phyloP scores from a whole-genome alignment of 2,329 filamentous ascomycete species.

The Emmonsiellopsis sp. region DNA sequence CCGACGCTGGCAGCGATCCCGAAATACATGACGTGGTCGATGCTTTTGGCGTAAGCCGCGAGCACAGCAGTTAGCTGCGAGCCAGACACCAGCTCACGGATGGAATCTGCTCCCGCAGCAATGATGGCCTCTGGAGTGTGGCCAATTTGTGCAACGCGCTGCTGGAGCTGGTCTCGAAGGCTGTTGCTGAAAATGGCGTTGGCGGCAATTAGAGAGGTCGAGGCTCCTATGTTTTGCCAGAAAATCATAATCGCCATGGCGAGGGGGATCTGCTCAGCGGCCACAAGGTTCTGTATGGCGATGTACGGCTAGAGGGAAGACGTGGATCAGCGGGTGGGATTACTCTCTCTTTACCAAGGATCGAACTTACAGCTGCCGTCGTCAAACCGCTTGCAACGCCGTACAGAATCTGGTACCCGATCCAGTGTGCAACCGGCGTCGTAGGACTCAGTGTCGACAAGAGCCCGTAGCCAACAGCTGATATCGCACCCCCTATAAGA shows the following conservation, averaged over 20 bases:
- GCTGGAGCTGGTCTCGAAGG: slow-evolving; percentile 13
- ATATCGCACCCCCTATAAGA: slow-evolving; percentile 18
- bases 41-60: slow-evolving; percentile 17
- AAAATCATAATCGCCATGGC: slow-evolving; percentile 23
- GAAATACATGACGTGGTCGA: slow-evolving; percentile 22
- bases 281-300: slow-evolving; percentile 19
- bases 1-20: slow-evolving; percentile 15
- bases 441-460: slow-evolving; percentile 19
- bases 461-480: slow-evolving; percentile 23
- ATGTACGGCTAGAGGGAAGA: slow-evolving; percentile 14
- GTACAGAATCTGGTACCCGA: slow-evolving; percentile 22
- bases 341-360: not conserved
- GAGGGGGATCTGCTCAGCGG: slow-evolving; percentile 15
- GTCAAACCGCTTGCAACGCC: slow-evolving; percentile 13
- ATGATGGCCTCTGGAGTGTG: slow-evolving; percentile 15
- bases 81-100: slow-evolving; percentile 17
- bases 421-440: slow-evolving; percentile 16
- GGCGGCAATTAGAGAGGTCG: slow-evolving; percentile 21
- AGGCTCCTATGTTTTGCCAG: slow-evolving; percentile 24
- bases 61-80: slow-evolving; percentile 17
- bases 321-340: not conserved
- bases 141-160: slow-evolving; percentile 11
- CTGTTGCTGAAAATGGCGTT: slow-evolving; percentile 20
- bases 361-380: slow-evolving; percentile 8
- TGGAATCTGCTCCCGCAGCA: slow-evolving; percentile 15